Conservation (phyloP, 2,329 filamentous ascomycete genomes). For the Trichoderma breve region DNA sequence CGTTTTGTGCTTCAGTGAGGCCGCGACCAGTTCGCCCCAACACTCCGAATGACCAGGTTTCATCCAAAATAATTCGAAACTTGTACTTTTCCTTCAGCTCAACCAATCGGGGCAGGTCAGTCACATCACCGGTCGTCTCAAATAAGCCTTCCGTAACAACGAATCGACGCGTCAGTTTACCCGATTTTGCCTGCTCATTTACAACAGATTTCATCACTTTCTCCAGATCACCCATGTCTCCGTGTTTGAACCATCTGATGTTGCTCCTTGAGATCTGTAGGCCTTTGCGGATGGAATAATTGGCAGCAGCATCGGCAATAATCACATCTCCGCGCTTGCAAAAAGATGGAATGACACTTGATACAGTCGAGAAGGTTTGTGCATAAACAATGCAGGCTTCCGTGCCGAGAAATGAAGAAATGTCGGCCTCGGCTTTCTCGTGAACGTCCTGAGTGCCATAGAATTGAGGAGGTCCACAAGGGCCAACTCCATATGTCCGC, state of each 20-base stretch:
- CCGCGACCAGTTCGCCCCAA: conserved; percentile 88
- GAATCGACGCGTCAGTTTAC: conserved; percentile 86
- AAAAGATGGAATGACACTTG: conserved; percentile 94
- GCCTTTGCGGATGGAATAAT: conserved; percentile 91
- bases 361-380: conserved; percentile 93
- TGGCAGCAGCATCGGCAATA: conserved; percentile 88
- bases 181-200: conserved; percentile 79
- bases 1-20: conserved; percentile 93
- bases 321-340: conserved; percentile 97
- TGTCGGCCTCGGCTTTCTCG: conserved; percentile 92
- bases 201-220: conserved; percentile 78
- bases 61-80: conserved; percentile 94
- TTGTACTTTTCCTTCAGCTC: conserved; percentile 96
- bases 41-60: conserved; percentile 96
- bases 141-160: conserved; percentile 95
- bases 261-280: conserved; percentile 89
- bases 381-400: conserved; percentile 92
- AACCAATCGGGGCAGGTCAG: conserved; percentile 82
- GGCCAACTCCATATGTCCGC: conserved; percentile 92
- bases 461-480: conserved; percentile 94
- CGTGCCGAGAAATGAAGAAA: conserved; percentile 86
- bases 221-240: conserved; percentile 92
- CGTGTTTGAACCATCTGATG: conserved; percentile 92
- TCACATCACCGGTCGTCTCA: conserved; percentile 82
- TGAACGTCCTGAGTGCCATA: conserved; percentile 98